Conservation (phyloP, 2,329 filamentous ascomycete species). For the Colletotrichum tofieldiae region DNA sequence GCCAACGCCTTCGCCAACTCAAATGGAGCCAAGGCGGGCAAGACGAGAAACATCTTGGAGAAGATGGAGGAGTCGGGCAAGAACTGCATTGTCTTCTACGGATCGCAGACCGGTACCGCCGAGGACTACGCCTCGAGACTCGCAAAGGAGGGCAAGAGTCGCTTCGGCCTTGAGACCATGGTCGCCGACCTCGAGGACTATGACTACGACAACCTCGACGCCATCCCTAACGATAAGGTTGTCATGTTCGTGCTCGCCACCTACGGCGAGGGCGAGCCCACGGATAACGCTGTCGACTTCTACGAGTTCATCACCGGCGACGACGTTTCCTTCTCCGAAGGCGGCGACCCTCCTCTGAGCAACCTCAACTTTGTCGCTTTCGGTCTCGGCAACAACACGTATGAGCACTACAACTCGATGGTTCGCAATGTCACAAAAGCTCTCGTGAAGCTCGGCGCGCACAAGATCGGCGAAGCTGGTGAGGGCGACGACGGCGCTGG, state of each 20-base stretch:
- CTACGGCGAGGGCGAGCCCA: conserved; percentile 98
- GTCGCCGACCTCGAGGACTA: conserved; percentile 98
- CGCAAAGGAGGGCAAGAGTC: conserved; percentile 96
- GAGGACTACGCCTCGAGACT: conserved; percentile 98
- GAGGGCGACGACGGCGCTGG: conserved; percentile 98
- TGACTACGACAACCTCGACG: conserved; percentile 94
- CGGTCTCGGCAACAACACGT: conserved; percentile 98
- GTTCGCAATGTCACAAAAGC: conserved; percentile 91
- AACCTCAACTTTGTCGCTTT: conserved; percentile 96
- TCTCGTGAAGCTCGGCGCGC: conserved; percentile 85
- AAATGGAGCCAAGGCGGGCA: conserved; percentile 81
- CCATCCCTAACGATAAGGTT: conserved; percentile 89
- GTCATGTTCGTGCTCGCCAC: conserved; percentile 97
- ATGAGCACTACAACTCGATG: conserved; percentile 99
- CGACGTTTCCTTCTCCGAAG: conserved; percentile 84
- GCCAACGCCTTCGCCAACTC: conserved; percentile 80
- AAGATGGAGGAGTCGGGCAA: conserved; percentile 96
- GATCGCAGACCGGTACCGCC: conserved; percentile 97
- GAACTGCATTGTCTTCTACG: conserved; percentile 99
- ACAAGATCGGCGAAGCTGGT: conserved; percentile 88
- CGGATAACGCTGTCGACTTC: conserved; percentile 98
- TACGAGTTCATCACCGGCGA: conserved; percentile 95
- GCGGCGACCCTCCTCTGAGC: conserved; percentile 79
- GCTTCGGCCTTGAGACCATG: conserved; percentile 98
- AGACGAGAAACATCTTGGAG: conserved; percentile 93